phyloP scores from a whole-genome alignment of 2,329 filamentous ascomycete species.

The Trichoderma semiorbis region DNA sequence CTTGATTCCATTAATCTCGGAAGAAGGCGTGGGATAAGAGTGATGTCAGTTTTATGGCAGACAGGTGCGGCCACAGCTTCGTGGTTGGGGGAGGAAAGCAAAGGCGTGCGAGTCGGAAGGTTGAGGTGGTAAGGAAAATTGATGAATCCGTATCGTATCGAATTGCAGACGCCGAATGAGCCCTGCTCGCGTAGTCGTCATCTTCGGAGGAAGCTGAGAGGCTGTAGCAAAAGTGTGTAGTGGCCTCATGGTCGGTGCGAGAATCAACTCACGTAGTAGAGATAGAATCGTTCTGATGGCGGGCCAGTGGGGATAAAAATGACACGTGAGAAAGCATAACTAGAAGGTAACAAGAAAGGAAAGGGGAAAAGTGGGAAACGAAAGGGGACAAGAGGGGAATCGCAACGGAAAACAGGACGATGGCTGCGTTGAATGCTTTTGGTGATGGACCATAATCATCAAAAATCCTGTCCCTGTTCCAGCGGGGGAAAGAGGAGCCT shows the following conservation, averaged over 20 bases:
- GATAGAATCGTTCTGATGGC: slow-evolving; percentile 13
- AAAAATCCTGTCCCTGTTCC: slow-evolving; percentile 44
- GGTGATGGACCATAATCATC: slow-evolving; percentile 35
- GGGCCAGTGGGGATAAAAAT: slow-evolving; percentile 20
- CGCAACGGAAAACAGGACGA: slow-evolving; percentile 23
- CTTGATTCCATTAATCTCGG: slow-evolving; percentile 10
- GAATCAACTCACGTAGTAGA: slow-evolving; percentile 12
- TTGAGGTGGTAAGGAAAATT: background rate
- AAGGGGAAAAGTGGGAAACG: slow-evolving; percentile 15
- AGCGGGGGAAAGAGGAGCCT: slow-evolving; percentile 53
- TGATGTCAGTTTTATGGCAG: slow-evolving; percentile 1
- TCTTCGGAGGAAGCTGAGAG: background rate
- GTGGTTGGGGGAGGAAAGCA: background rate
- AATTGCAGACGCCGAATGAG: slow-evolving; percentile 6
- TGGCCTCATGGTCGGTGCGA: slow-evolving; percentile 14
- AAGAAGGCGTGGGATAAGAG: background rate
- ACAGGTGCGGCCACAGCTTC: slow-evolving; percentile 8
- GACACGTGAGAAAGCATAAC: slow-evolving; percentile 26
- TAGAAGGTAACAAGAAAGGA: slow-evolving; percentile 18
- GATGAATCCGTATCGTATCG: slow-evolving; percentile 5
- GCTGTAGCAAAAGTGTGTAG: background rate
- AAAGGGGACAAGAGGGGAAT: slow-evolving; percentile 25
- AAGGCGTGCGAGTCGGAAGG: background rate
- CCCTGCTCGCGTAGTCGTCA: background rate
- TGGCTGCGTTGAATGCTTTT: slow-evolving; percentile 25